A percentile compares a stretch with the other conserved stretches of the same genome.
Evolutionary conservation across 2,329 filamentous ascomycete genomes (phyloP).

Genomic region (Lachnellula arida): DNA sequence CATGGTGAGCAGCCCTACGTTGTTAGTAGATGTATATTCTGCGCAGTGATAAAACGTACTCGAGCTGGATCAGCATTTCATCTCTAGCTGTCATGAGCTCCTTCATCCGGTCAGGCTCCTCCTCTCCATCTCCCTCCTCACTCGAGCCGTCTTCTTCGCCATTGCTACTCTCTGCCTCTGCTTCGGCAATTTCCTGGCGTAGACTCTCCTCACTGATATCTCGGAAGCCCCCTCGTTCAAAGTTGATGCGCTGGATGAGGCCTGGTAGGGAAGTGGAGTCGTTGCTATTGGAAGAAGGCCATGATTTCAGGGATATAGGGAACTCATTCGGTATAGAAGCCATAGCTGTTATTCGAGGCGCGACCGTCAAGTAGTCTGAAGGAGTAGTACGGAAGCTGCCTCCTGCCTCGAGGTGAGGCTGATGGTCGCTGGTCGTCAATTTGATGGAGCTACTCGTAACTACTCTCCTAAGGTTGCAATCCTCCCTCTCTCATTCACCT

Average conservation of each 20-base stretch:
- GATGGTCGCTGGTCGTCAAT: no score
- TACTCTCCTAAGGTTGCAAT: no score
- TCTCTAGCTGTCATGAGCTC: conserved; percentile 44
- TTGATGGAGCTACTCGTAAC: no score
- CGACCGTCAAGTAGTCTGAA: not conserved
- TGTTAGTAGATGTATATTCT: conserved; percentile 12
- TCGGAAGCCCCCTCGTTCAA: conserved; percentile 76
- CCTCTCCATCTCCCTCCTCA: conserved; percentile 45
- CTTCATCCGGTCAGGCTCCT: conserved; percentile 34
- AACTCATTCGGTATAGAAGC: conserved; percentile 37
- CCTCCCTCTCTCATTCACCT: no score
- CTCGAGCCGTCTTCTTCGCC: conserved; percentile 39
- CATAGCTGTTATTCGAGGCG: conserved; percentile 16
- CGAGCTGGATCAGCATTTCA: conserved; percentile 54
- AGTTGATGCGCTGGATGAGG: conserved; percentile 74
- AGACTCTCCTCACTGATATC: conserved; percentile 71
- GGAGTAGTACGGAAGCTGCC: not conserved
- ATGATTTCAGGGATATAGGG: conserved; percentile 59
- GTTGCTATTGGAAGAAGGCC: conserved; percentile 49
- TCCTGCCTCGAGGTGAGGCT: no score
- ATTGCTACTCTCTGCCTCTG: conserved; percentile 37
- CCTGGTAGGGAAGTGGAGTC: conserved; percentile 60
- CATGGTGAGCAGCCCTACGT: conserved; percentile 46
- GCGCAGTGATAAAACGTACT: conserved; percentile 38
- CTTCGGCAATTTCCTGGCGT: conserved; percentile 58